A percentile compares a stretch with the other conserved stretches of the same genome.
Conservation (phyloP, 805 yeast genomes). For the Suhomyces tanzawaensis region DNA sequence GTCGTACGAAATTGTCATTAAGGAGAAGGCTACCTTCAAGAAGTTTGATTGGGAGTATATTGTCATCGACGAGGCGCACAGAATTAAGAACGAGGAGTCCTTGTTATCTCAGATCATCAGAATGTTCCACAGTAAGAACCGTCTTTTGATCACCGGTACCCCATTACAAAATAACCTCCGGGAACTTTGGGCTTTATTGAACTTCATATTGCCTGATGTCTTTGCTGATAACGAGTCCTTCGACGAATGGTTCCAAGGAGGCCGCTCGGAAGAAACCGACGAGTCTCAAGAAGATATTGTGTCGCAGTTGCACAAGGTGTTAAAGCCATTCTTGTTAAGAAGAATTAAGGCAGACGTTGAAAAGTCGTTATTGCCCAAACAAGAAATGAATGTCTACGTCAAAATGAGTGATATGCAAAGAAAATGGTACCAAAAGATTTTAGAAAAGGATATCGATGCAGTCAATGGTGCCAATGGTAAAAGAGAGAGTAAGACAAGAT, state of each 20-base stretch:
- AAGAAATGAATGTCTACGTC: constrained; percentile 70
- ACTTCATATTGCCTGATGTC: constrained; percentile 75
- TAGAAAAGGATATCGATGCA: constrained; percentile 81
- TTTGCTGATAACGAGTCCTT: constrained; percentile 71
- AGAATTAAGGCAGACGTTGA: constrained; percentile 82
- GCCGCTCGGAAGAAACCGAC: constrained; percentile 19
- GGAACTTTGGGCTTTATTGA: constrained; percentile 78
- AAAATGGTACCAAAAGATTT: constrained; percentile 70
- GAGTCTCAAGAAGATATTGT: constrained; percentile 49
- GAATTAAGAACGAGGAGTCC: constrained; percentile 76
- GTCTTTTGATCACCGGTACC: constrained; percentile 77
- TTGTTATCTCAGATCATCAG: constrained; percentile 71
- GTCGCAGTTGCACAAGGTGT: constrained; percentile 69
- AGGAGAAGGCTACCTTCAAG: constrained; percentile 63
- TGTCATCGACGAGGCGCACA: constrained; percentile 78
- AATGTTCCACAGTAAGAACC: constrained; percentile 65
- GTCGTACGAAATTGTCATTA: constrained; percentile 74
- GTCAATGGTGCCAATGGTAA: constrained; percentile 80
- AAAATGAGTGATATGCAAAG: constrained; percentile 79
- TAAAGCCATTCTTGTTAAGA: constrained; percentile 72
- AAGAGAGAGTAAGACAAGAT: constrained; percentile 71
- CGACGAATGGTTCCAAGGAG: constrained; percentile 64
- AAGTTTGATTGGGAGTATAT: constrained; percentile 77
- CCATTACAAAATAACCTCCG: constrained; percentile 78
- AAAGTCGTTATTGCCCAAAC: constrained; percentile 69